Base-by-base conservation (phyloP, 75 land plant genomes). In the Pinus tabuliformis region DNA sequence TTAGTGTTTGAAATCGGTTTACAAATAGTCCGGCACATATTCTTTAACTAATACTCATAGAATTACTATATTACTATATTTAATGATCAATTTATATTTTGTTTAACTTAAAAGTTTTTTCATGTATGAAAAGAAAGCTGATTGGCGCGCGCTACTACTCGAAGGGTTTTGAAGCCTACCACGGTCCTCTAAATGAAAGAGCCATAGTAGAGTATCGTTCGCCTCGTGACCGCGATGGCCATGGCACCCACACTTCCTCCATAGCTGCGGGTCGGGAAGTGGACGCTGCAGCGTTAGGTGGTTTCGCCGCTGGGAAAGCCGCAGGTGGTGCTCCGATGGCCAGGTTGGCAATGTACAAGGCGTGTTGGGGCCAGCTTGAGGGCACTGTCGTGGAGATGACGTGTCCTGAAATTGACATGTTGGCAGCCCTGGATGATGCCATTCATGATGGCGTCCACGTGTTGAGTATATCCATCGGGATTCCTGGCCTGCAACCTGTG, bases 381-480 rank as follows among this genome's bases (percentile, higher is more conserved):
- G 49, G 1, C 49, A 6, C 49, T 8, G 9, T 8, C 49, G 8
- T 45, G 49, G 49, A 45, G 49, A 78, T 78, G n/a, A 94, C 94
- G 6, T 97, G 99, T 71, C 91, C 84, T 71, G 95, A 94, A 62
- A 95, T 98, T 65, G 99, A 97, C 59, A 94, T 97, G 70, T 87
- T 97, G 30, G 91, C 98, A 24, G 99, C 91, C 5, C 95, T 97
- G 74, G 99, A 97, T 59, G 66, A 78, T 16, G 99, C 99, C 1
- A 93, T 97, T 3, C 72, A 85, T 17, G 99, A 97, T 63, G 99
- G 99, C 11, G 98, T 94, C 16, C 93, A 96, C 58, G 89, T 93
- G 11, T 81, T 92, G n/a, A 95, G 98, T 1, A 77, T 97, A 12
- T 97, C 99, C 14, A 92, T 97, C 57, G 99, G 99, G 21, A 95